Evolutionary conservation across 1,139 yeast species (phyloP).

Genomic region (Yamadazyma oceani): DNA sequence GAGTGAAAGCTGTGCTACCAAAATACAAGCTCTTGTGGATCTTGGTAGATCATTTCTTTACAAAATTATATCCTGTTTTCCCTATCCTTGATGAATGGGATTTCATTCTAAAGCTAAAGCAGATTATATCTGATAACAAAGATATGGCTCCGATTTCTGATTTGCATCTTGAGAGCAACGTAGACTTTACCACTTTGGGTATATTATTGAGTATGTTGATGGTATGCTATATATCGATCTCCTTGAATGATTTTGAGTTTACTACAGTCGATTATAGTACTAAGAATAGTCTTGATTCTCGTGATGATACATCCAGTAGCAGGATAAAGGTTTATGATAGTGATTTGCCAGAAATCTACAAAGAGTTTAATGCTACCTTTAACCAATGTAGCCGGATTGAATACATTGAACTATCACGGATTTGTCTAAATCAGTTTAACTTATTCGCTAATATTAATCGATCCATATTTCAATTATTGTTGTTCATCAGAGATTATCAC

Average conservation of each 20-base stretch:
- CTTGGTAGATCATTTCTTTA: conserved; percentile 27
- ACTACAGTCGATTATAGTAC: too few species aligned
- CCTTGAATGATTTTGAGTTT: background rate
- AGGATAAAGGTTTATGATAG: conserved; percentile 24
- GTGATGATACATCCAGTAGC: background rate
- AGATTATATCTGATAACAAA: conserved; percentile 22
- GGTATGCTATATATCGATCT: conserved; percentile 19
- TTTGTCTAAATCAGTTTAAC: conserved; percentile 38
- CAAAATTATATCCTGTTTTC: conserved; percentile 28
- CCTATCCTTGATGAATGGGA: conserved; percentile 33
- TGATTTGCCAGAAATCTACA: conserved; percentile 33
- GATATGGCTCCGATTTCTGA: conserved; percentile 6
- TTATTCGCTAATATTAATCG: conserved; percentile 37
- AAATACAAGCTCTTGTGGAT: conserved; percentile 28
- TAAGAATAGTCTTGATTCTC: background rate
- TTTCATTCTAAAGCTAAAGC: conserved; percentile 19
- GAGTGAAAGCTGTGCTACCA: conserved; percentile 29
- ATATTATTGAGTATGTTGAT: conserved; percentile 26
- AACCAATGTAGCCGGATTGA: conserved; percentile 39
- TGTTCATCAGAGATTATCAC: conserved; percentile 42
- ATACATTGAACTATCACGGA: conserved; percentile 44
- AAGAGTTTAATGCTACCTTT: conserved; percentile 34
- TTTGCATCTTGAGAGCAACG: background rate
- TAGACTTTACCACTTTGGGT: conserved; percentile 32
- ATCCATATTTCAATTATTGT: conserved; percentile 47